Percentiles rank a stretch among this genome's conserved stretches.
These are phyloP conservation scores for Lichina pygmaea DNA, from an alignment of 495 filamentous ascomycete species.

Conservation along the genomic window DNA sequence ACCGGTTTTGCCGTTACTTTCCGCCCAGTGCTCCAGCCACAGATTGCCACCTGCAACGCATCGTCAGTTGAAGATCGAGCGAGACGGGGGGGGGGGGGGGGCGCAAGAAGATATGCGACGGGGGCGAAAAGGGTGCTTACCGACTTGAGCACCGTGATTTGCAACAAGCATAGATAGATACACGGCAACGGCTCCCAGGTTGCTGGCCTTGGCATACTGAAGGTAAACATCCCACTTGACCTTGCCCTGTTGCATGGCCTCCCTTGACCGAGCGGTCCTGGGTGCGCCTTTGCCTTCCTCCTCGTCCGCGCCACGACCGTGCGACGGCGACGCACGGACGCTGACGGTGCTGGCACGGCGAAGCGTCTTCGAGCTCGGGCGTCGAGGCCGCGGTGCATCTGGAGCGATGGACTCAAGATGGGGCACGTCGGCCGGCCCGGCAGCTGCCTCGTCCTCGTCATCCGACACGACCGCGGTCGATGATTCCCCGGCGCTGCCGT, in stretches of 20 bases:
- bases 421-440: constrained; percentile 37
- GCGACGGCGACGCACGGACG: constrained; percentile 7
- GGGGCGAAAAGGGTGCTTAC: constrained; percentile 4
- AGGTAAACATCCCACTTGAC: constrained; percentile 58
- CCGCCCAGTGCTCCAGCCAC: constrained; percentile 87
- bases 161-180: constrained; percentile 56
- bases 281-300: constrained; percentile 52
- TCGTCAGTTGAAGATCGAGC: background rate
- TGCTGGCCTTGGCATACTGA: constrained; percentile 42
- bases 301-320: constrained; percentile 4
- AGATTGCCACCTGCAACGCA: constrained; percentile 31
- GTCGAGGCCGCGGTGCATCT: constrained; percentile 17
- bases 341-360: constrained; percentile 78
- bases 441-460: constrained; percentile 34
- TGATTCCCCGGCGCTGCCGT: constrained; percentile 26
- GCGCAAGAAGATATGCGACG: background rate
- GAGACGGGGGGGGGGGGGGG: no score
- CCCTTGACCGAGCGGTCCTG: constrained; percentile 66
- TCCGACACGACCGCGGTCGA: constrained; percentile 16
- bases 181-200: constrained; percentile 53
- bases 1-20: constrained; percentile 38
- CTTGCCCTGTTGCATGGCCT: constrained; percentile 75
- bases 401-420: constrained; percentile 45
- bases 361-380: constrained; percentile 45
- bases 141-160: constrained; percentile 55